Conservation (phyloP, 2,329 filamentous ascomycete genomes). For the Venturia asperata region DNA sequence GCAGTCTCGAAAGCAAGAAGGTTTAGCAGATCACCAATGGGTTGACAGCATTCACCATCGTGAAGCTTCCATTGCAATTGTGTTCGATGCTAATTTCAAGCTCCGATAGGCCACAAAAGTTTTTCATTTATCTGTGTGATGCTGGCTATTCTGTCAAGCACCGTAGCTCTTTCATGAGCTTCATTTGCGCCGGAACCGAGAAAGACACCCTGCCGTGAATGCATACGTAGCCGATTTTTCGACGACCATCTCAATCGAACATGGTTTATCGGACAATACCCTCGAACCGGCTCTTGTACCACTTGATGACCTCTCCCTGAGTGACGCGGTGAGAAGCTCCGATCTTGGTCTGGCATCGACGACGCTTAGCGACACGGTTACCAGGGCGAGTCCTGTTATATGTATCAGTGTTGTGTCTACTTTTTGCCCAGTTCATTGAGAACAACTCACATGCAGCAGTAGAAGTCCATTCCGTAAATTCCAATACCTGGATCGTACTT, state of each 20-base stretch:
- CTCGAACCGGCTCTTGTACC: constrained; percentile 95
- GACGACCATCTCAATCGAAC: constrained; percentile 24
- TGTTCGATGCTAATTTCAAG: constrained; percentile 34
- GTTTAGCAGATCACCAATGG: constrained; percentile 43
- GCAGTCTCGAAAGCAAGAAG: constrained; percentile 12
- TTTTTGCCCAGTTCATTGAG: not conserved
- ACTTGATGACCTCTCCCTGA: constrained; percentile 93
- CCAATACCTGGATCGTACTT: constrained; percentile 98
- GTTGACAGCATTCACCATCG: constrained; percentile 52
- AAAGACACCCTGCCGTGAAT: constrained; percentile 23
- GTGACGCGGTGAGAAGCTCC: constrained; percentile 88
- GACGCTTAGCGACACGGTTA: constrained; percentile 93
- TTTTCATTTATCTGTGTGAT: constrained; percentile 35
- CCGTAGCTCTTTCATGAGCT: constrained; percentile 21
- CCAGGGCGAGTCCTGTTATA: constrained; percentile 74
- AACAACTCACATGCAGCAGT: constrained; percentile 86
- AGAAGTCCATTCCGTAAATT: constrained; percentile 99
- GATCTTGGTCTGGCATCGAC: constrained; percentile 79
- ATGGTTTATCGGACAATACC: constrained; percentile 91
- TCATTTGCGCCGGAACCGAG: constrained; percentile 30
- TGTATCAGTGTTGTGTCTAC: constrained; percentile 27
- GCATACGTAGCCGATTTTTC: constrained; percentile 2
- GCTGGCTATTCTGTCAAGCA: constrained; percentile 9
- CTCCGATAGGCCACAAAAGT: constrained; percentile 40
- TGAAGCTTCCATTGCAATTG: constrained; percentile 53